Evolutionary conservation across 805 yeast genomes (phyloP), one percentile per base, ranked within the genome.

Genomic region (Candida endomychidarum): DNA sequence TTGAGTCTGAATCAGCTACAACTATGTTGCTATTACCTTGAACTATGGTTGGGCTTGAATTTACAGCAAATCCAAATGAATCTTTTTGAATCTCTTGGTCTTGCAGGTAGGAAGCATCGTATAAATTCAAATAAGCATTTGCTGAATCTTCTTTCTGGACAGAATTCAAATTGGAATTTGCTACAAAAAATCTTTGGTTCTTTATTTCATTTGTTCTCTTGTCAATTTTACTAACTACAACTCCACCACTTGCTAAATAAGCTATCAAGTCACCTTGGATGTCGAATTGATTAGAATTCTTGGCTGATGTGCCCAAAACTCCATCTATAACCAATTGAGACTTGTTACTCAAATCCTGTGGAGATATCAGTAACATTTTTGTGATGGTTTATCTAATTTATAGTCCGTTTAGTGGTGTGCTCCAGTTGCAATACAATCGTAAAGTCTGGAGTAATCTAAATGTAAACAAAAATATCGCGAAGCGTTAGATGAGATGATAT

Each of bases 161-260:
- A 9, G 15, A n/a, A 20, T 23, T 12, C 6, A 22, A 3, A 14
- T 12, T 19, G 4, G 51, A 37, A 41, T 70, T 74, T 12, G 81
- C 81, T 58, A 79, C 75, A 54, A 72, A 75, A 51, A 78, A 75
- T 43, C 78, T 56, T 48, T 75, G 81, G 41, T 60, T 45, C 10
- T 41, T 38, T 0, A 59, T 46, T 30, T 32, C 37, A 30, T 47
- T 41, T 3, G 46, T 12, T 11, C 57, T 48, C 16, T 16, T 23
- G 19, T 50, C 51, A 2, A 72, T 41, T 14, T 60, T 51, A 32
- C 74, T 60, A 1, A 77, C 79, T 9, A 78, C 80, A 3, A 78
- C 81, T 3, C 83, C 83, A 16, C 81, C 81, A 43, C 81, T 74
- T 9, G 81, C 81, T 3, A 72, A 67, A 49, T 78, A 78, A 0